A percentile compares a stretch with the other conserved stretches of the same genome.
Conservation (phyloP, 306 rosid genomes). For the Inga leiocalycina region DNA sequence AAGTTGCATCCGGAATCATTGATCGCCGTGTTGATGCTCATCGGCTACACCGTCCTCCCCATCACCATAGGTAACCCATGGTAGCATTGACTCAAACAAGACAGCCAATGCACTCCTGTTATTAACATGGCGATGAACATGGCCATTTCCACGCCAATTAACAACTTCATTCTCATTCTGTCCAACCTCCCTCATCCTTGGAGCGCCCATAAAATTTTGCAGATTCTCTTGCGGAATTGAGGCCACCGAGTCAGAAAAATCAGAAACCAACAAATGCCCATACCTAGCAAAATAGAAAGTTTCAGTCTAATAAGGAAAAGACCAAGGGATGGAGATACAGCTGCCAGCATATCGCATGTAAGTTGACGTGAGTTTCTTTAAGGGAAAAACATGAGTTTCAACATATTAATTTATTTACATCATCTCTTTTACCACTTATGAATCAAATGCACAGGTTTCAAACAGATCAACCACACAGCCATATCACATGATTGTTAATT, state of each 20-base stretch:
- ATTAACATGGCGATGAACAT: conserved; percentile 60
- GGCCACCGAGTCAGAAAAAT: conserved; percentile 80
- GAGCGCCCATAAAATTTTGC: conserved; percentile 75
- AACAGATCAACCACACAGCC: conserved; percentile 16
- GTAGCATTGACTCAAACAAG: conserved; percentile 87
- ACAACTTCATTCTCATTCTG: conserved; percentile 58
- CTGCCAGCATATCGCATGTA: background rate
- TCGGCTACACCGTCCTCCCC: conserved; percentile 45
- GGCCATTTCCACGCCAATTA: conserved; percentile 54
- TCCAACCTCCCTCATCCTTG: conserved; percentile 57
- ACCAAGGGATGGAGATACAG: background rate
- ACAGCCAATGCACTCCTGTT: conserved; percentile 81
- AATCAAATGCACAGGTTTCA: conserved; percentile 7
- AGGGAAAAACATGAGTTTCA: background rate
- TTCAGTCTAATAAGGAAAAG: conserved; percentile 20
- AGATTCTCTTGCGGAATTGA: conserved; percentile 83
- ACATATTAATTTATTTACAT: conserved; percentile 1
- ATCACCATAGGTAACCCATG: conserved; percentile 85
- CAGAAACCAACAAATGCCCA: conserved; percentile 83
- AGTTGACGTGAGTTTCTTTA: background rate
- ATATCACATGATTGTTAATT: conserved; percentile 4
- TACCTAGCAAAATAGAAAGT: conserved; percentile 59
- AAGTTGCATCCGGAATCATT: conserved; percentile 34
- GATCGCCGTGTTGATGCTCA: conserved; percentile 50
- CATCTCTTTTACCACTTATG: background rate